Evolutionary conservation across 257 asterid genomes (phyloP).

Genomic region (Solanum pinnatisectum): DNA sequence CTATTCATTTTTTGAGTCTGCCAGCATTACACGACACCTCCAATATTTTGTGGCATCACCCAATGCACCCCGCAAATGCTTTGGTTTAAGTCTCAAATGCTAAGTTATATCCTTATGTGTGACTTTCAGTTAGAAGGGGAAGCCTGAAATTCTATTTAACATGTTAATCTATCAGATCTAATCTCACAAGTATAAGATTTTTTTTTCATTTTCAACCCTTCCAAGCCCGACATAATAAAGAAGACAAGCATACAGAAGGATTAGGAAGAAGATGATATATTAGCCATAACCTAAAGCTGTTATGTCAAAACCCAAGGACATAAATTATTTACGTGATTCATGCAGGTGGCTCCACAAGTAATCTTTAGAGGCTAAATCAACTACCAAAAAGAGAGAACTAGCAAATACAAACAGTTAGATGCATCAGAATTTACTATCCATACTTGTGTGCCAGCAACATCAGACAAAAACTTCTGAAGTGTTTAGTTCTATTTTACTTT

Average conservation of each 20-base stretch:
- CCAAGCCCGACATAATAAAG: background rate
- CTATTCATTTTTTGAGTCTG: background rate
- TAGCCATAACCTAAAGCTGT: background rate
- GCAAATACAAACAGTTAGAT: background rate
- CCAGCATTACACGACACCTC: background rate
- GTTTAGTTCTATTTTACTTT: too few species aligned
- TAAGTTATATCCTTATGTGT: background rate
- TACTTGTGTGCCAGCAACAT: background rate
- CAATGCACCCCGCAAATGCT: background rate
- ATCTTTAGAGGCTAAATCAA: background rate
- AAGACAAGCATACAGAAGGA: background rate
- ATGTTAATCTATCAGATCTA: background rate
- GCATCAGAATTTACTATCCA: background rate
- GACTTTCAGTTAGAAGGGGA: background rate
- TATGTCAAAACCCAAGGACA: background rate
- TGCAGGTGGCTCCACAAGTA: background rate
- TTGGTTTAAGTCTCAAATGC: background rate
- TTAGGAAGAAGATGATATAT: background rate
- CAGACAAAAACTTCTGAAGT: background rate
- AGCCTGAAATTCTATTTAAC: background rate
- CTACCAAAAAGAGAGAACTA: background rate
- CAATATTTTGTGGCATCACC: background rate
- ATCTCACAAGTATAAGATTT: background rate
- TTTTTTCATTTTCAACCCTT: background rate
- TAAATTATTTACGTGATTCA: background rate